Conservation (phyloP, 2,329 filamentous ascomycete species). For the Monosporascus sp. region DNA sequence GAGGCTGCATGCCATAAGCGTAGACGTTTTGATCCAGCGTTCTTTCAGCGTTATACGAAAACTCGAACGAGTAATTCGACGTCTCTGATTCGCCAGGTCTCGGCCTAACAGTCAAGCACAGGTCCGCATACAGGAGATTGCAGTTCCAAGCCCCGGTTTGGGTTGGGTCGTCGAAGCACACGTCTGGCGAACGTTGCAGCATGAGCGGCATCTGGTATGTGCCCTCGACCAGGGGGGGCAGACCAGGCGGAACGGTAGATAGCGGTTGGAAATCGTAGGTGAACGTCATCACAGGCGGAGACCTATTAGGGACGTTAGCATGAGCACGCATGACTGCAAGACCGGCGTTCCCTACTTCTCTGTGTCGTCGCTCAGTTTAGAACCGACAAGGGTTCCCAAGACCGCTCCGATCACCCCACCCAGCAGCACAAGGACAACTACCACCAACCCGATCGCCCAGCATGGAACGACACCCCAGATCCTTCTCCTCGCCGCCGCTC, state of each 20-base stretch:
- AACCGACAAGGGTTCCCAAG: constrained; percentile 39
- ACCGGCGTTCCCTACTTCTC: constrained; percentile 7
- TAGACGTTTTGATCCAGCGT: constrained; percentile 33
- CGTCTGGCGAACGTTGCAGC: constrained; percentile 41
- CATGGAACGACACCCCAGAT: constrained; percentile 55
- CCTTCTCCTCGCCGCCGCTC: constrained; percentile 46
- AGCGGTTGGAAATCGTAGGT: constrained; percentile 48
- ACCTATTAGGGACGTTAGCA: constrained; percentile 14
- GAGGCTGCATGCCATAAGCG: constrained; percentile 50
- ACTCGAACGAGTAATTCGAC: constrained; percentile 35
- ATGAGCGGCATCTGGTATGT: constrained; percentile 50
- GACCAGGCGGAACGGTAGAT: constrained; percentile 40
- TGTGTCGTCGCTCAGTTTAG: constrained; percentile 17
- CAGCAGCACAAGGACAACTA: constrained; percentile 44
- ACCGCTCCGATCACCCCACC: constrained; percentile 53
- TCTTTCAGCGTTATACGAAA: constrained; percentile 32
- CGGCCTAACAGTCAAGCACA: constrained; percentile 35
- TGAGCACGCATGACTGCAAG: not conserved
- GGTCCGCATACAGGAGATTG: constrained; percentile 41
- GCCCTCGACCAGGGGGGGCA: constrained; percentile 50
- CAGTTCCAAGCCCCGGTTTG: constrained; percentile 61
- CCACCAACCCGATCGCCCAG: constrained; percentile 52
- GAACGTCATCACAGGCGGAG: constrained; percentile 16
- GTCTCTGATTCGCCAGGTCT: constrained; percentile 20
- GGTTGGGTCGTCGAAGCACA: constrained; percentile 51